phyloP scores from a whole-genome alignment of 129 eudicot species.

The Pseudognaphalium luteoalbum region DNA sequence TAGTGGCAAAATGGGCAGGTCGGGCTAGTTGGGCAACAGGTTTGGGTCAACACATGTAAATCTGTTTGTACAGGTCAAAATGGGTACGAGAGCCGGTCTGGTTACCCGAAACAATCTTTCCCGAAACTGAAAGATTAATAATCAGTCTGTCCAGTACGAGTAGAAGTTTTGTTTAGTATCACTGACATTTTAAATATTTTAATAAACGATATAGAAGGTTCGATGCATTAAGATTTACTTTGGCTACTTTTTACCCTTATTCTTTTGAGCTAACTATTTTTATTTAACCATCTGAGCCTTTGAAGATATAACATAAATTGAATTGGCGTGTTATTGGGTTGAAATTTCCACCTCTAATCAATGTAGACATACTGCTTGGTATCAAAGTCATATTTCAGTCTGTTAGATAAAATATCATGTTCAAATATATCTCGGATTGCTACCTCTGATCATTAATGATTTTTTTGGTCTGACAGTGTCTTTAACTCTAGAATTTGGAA shows the following conservation, averaged over 20 bases:
- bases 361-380: too few species aligned
- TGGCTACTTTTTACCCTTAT: background rate
- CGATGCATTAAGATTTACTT: background rate
- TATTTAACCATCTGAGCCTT: too few species aligned
- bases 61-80: background rate
- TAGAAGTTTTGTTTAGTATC: background rate
- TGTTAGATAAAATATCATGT: background rate
- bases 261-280: too few species aligned
- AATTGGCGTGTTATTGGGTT: background rate
- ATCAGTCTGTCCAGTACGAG: background rate
- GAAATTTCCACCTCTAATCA: background rate
- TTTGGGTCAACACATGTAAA: background rate
- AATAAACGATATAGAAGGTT: background rate
- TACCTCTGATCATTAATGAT: slow-evolving; percentile 16
- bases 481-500: slow-evolving; percentile 19
- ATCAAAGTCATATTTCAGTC: slow-evolving; percentile 3
- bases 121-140: background rate
- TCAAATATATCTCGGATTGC: background rate
- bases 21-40: slow-evolving; percentile 19
- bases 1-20: slow-evolving; percentile 6
- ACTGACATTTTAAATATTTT: background rate
- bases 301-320: too few species aligned
- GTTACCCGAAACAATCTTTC: background rate
- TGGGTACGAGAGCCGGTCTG: background rate
- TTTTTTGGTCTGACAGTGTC: slow-evolving; percentile 15